Evolutionary conservation across 352 stramenopile species (phyloP).

Genomic region (Pythium pectinolyticum): DNA sequence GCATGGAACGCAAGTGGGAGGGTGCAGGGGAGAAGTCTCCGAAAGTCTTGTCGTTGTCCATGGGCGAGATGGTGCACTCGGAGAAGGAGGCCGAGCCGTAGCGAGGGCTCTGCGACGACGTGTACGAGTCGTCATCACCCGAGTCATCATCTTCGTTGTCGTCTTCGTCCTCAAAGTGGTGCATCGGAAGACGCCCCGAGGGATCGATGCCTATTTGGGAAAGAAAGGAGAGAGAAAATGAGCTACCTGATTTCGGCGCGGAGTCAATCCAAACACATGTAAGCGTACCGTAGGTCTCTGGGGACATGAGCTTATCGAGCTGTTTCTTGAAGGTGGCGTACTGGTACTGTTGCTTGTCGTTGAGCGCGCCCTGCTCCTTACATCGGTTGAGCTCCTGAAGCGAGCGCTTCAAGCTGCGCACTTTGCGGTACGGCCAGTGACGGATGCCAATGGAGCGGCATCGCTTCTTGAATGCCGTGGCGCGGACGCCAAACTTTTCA

Average conservation of each 20-base stretch:
- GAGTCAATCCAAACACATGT: conserved; percentile 14
- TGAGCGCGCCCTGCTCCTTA: conserved; percentile 60
- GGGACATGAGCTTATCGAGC: conserved; percentile 73
- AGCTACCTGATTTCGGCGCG: no score
- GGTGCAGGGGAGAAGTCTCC: conserved; percentile 42
- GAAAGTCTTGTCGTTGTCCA: conserved; percentile 44
- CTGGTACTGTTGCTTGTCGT: conserved; percentile 78
- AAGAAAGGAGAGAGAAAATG: no score
- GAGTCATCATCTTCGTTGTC: conserved; percentile 50
- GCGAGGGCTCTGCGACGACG: conserved; percentile 42
- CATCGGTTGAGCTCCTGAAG: conserved; percentile 62
- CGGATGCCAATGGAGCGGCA: conserved; percentile 61
- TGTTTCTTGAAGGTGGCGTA: conserved; percentile 66
- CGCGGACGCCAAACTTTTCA: conserved; percentile 61
- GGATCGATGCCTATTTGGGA: conserved; percentile 45
- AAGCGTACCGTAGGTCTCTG: conserved; percentile 65
- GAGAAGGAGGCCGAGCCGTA: conserved; percentile 39
- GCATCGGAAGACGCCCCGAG: conserved; percentile 48
- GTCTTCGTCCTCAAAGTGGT: conserved; percentile 53
- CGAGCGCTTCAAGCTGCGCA: conserved; percentile 57
- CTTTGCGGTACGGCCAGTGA: conserved; percentile 66
- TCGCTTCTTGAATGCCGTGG: conserved; percentile 62
- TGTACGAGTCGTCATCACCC: conserved; percentile 51
- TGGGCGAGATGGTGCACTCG: conserved; percentile 59
- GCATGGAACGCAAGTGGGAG: conserved; percentile 44